These are phyloP conservation scores for Pinus albicaulis DNA, from an alignment of 75 land plant species.

Conservation along the genomic window DNA sequence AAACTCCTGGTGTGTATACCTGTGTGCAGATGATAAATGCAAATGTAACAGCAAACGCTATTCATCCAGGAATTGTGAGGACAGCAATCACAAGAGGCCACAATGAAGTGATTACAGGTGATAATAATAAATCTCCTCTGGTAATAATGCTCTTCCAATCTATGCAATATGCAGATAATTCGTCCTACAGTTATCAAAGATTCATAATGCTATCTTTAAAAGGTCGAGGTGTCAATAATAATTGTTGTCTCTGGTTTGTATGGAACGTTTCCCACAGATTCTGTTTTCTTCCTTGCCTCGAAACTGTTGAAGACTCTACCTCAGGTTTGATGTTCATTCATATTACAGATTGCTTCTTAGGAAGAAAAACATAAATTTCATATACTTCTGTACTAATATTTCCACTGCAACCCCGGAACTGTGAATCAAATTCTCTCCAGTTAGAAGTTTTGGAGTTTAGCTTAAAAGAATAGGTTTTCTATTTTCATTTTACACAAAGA, in stretches of 20 bases:
- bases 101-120: constrained; percentile 63
- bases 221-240: too few relatives aligned
- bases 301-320: constrained; percentile 67
- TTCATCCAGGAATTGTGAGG: constrained; percentile 81
- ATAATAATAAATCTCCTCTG: neutral
- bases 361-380: neutral
- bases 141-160: neutral
- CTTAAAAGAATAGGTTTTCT: neutral
- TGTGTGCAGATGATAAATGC: constrained; percentile 52
- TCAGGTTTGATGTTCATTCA: constrained; percentile 27
- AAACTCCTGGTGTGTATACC: neutral
- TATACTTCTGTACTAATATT: neutral
- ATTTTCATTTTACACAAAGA: neutral
- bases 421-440: neutral
- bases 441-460: neutral
- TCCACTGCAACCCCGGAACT: neutral
- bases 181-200: neutral
- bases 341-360: too few relatives aligned
- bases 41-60: constrained; percentile 79
- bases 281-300: constrained; percentile 55
- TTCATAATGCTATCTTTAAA: neutral
- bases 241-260: too few relatives aligned
- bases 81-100: constrained; percentile 73
- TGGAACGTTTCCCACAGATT: constrained; percentile 27
- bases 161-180: neutral